phyloP scores from a whole-genome alignment of 345 rosid species.

The Melaleuca quinquenervia region DNA sequence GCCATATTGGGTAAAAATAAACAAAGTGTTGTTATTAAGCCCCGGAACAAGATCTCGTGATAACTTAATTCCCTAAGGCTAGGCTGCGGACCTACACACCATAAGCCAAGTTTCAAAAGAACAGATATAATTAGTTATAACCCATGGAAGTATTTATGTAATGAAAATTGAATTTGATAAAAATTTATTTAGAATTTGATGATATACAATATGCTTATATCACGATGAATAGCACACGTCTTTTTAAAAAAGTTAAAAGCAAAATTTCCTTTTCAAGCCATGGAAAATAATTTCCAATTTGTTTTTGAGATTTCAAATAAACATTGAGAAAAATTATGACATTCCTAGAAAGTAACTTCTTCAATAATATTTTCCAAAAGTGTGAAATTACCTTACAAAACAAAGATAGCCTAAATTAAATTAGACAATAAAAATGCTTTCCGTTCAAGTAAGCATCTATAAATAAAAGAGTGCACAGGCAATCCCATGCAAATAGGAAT shows the following conservation, averaged over 20 bases:
- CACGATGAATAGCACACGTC: background rate
- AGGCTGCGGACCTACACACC: no score
- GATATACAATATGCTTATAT: background rate
- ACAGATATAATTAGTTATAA: no score
- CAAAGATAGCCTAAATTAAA: background rate
- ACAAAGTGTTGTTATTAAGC: no score
- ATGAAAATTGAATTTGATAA: background rate
- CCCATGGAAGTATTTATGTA: background rate
- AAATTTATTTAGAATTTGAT: no score
- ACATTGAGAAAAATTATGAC: background rate
- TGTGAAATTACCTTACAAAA: background rate
- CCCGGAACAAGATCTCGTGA: no score
- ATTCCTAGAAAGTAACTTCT: background rate
- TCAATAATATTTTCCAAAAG: accelerated
- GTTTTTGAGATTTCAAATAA: background rate
- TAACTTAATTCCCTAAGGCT: no score
- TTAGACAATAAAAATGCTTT: accelerated
- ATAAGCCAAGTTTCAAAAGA: no score
- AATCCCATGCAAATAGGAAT: background rate
- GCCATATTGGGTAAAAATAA: no score
- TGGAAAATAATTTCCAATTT: background rate
- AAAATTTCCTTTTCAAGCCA: background rate
- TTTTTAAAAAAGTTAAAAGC: background rate
- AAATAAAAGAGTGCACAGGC: background rate
- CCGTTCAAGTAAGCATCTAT: background rate